Percentiles rank a stretch among this genome's conserved stretches.
phyloP scores from a whole-genome alignment of 179 eudicot species.

The Beta corolliflora region DNA sequence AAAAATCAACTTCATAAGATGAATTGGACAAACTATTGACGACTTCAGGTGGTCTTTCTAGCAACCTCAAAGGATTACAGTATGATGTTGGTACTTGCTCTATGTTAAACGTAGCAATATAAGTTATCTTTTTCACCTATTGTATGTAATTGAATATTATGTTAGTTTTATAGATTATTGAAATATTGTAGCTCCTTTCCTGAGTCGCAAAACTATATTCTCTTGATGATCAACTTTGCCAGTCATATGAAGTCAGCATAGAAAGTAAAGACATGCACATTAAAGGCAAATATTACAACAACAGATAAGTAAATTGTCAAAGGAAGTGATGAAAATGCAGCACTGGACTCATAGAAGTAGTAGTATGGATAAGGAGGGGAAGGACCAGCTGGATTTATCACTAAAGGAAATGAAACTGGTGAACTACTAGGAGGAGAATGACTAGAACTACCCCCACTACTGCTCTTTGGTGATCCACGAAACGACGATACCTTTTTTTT shows the following conservation, averaged over 20 bases:
- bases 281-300: conserved; percentile 12
- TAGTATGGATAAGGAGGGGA: conserved; percentile 59
- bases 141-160: not conserved
- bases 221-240: not conserved
- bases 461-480: conserved; percentile 36
- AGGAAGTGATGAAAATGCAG: conserved; percentile 31
- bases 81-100: not conserved
- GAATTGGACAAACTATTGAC: no score
- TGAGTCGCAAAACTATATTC: not conserved
- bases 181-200: no score
- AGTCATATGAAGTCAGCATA: conserved; percentile 7
- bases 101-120: not conserved
- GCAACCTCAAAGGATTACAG: no score
- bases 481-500: conserved; percentile 17
- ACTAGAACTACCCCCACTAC: conserved; percentile 17
- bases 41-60: not conserved
- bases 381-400: conserved; percentile 33
- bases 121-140: not conserved
- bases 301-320: conserved; percentile 5
- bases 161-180: not conserved
- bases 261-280: conserved; percentile 14
- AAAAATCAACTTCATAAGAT: no score
- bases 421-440: conserved; percentile 39
- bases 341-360: conserved; percentile 58
- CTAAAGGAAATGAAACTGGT: conserved; percentile 30